These are phyloP conservation scores for Henckelia pumila DNA, from an alignment of 257 asterid genomes.

Conservation along the genomic window DNA sequence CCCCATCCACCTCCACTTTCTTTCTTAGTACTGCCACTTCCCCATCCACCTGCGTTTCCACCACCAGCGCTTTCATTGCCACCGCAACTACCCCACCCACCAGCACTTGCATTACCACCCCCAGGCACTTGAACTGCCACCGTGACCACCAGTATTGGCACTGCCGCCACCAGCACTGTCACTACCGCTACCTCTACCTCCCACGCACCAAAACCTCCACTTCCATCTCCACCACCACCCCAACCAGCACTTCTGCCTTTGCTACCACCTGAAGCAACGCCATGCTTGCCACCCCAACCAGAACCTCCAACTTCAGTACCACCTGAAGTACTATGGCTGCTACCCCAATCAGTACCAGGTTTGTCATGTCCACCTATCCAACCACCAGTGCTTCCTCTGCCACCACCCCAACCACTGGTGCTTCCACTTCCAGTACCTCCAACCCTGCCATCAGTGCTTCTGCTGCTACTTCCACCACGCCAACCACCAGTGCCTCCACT, in stretches of 20 bases:
- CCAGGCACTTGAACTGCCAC: not conserved
- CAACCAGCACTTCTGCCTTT: not conserved
- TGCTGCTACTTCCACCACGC: slow-evolving; percentile 32
- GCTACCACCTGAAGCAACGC: no score
- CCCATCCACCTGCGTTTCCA: slow-evolving; percentile 20
- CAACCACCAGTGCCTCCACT: slow-evolving; percentile 37
- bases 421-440: slow-evolving; percentile 60
- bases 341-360: not conserved
- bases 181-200: no score
- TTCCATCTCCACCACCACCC: slow-evolving; percentile 11
- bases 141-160: no score
- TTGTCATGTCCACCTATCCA: not conserved
- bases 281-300: not conserved
- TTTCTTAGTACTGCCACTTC: slow-evolving; percentile 21
- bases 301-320: slow-evolving; percentile 18
- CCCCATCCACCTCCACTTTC: slow-evolving; percentile 37
- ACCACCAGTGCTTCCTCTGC: not conserved
- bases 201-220: slow-evolving; percentile 35
- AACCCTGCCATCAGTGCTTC: slow-evolving; percentile 27
- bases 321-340: not conserved
- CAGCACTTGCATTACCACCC: not conserved
- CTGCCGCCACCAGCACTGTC: no score
- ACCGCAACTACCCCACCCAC: slow-evolving; percentile 9
- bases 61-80: slow-evolving; percentile 4
- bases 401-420: slow-evolving; percentile 22